Base-by-base conservation (phyloP, 768 basidiomycete genomes). In the Pleurotus cornucopiae region DNA sequence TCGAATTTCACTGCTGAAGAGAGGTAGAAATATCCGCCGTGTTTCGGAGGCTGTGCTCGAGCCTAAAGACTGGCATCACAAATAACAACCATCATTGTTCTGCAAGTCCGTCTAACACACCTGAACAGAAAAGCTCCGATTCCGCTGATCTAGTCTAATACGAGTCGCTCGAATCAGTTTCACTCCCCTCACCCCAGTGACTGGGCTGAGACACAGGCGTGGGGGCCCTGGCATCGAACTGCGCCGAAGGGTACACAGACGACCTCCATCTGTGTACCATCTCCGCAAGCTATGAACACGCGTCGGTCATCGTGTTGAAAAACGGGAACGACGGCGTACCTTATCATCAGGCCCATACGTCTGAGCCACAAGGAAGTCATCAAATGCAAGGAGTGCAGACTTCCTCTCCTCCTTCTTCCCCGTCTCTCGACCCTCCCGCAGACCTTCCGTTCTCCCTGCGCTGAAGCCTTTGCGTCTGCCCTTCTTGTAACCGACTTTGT, bases 321-420 rank as follows among this genome's bases (percentile, higher is more conserved):
- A 34, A 51, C 16, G 16, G 16, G n/a, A n/a, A 9, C 9, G 9
- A n/a, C 18, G 23, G 21, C 46, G 18, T 38, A 53, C 51, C 51
- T 41, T 53, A 16, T 53, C 51, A 25, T 53, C 39, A 41, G 51
- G 51, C 39, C 59, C 57, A 25, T 70, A 71, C 58, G 71, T 66
- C 57, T 84, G 79, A 61, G 75, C 68, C 20, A 70, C 69, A 53
- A 84, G 66, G 66, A 84, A 81, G 39, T 72, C 72, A 65, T 86
- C 82, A 68, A 87, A 83, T 6, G 81, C 81, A 49, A 79, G 76
- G 23, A 83, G 57, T 0, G 83, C 84, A 59, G 75, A 76, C 45
- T 69, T 67, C 26, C 82, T 76, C 66, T 84, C 83, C 60, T 81
- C 79, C 54, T 66, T 71, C 58, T 73, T 68, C 0, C 81, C 80